phyloP scores from a whole-genome alignment of 192 early-diverging fungal genomes.

The Podila clonocystis region DNA sequence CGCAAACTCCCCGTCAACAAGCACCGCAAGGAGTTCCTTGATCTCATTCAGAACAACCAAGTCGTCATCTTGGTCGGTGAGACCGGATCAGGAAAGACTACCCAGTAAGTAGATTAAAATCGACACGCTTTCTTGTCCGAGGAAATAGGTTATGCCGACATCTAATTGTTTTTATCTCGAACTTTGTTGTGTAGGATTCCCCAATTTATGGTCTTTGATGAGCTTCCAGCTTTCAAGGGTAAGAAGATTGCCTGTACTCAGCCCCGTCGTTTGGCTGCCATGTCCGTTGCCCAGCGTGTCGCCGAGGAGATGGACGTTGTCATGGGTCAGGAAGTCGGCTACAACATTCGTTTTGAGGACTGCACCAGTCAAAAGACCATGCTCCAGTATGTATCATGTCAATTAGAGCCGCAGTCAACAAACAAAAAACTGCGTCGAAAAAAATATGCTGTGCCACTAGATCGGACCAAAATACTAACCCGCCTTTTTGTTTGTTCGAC shows the following conservation, averaged over 20 bases:
- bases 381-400: slow-evolving; percentile 69
- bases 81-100: slow-evolving; percentile 98
- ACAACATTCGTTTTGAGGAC: slow-evolving; percentile 99
- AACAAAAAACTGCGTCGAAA: background rate
- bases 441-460: background rate
- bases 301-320: slow-evolving; percentile 95
- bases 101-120: slow-evolving; percentile 72
- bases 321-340: slow-evolving; percentile 97
- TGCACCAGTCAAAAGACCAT: slow-evolving; percentile 85
- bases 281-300: slow-evolving; percentile 99
- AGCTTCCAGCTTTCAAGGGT: slow-evolving; percentile 87
- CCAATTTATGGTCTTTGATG: slow-evolving; percentile 93
- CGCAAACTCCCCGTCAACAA: slow-evolving; percentile 93
- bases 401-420: slow-evolving; percentile 32
- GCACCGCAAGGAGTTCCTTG: slow-evolving; percentile 91
- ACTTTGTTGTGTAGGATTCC: slow-evolving; percentile 76
- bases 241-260: slow-evolving; percentile 99
- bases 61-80: slow-evolving; percentile 96
- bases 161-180: background rate
- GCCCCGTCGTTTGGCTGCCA: slow-evolving; percentile 99
- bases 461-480: slow-evolving; percentile 9
- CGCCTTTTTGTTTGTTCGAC: slow-evolving; percentile 14
- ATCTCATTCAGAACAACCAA: slow-evolving; percentile 94
- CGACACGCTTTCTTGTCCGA: background rate
- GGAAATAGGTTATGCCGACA: background rate